Evolutionary conservation across 169 alveolate species (phyloP).

Genomic region (Plasmodium relictum): DNA sequence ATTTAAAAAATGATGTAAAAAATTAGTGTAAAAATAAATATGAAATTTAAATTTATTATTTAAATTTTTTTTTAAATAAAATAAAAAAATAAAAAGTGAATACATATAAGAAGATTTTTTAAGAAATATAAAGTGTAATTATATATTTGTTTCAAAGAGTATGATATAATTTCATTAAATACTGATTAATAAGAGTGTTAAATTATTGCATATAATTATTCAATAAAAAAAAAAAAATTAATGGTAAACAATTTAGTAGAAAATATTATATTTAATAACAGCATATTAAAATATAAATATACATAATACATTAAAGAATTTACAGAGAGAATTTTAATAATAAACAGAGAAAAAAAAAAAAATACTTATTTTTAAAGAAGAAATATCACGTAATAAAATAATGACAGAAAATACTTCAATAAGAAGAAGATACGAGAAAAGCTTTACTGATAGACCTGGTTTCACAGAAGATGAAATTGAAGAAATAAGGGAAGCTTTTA

Average conservation of each 20-base stretch:
- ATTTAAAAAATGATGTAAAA: no score
- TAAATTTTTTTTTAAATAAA: no score
- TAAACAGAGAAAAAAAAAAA: not conserved
- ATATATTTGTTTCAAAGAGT: no score
- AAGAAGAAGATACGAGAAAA: conserved; percentile 72
- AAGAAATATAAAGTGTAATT: no score
- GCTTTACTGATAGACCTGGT: conserved; percentile 71
- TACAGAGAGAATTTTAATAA: not conserved
- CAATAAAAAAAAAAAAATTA: not conserved
- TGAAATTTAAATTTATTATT: no score
- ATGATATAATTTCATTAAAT: not conserved
- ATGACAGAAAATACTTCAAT: conserved; percentile 72
- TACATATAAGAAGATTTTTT: no score
- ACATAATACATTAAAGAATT: no score
- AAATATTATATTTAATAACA: no score
- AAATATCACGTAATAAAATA: not conserved
- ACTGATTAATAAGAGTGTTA: not conserved
- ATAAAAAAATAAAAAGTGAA: no score
- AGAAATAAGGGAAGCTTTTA: conserved; percentile 99
- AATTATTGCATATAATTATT: not conserved
- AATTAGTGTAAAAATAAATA: no score
- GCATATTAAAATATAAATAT: no score
- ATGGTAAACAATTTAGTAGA: no score
- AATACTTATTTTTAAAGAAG: not conserved
- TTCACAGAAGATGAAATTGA: conserved; percentile 98